These are phyloP conservation scores for Deinandra increscens DNA, from an alignment of 129 eudicot species.

Conservation along the genomic window DNA sequence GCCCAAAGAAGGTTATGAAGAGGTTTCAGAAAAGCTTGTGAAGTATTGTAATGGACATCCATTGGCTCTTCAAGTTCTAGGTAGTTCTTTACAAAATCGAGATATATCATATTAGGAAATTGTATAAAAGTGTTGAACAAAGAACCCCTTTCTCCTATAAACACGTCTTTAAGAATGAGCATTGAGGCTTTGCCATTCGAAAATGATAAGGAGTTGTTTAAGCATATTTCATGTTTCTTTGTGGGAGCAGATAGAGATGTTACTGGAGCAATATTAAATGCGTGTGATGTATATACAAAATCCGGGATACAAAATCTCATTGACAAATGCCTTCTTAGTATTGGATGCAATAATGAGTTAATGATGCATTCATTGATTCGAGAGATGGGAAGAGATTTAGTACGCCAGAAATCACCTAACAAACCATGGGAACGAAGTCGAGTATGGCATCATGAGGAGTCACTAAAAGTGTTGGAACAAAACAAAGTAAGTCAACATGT, in stretches of 20 bases:
- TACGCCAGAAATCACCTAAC: slow-evolving; percentile 23
- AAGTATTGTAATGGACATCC: slow-evolving; percentile 26
- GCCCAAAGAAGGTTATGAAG: slow-evolving; percentile 10
- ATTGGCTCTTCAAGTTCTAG: slow-evolving; percentile 29
- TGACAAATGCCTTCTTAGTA: slow-evolving; percentile 28
- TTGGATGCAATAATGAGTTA: no score
- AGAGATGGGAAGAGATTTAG: no score
- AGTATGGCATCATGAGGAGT: slow-evolving; percentile 31
- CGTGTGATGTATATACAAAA: slow-evolving; percentile 12
- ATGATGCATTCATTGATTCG: slow-evolving; percentile 32
- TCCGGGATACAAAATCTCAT: slow-evolving; percentile 30
- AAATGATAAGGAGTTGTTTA: slow-evolving; percentile 29
- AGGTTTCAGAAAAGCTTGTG: slow-evolving; percentile 11
- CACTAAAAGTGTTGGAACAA: slow-evolving; percentile 27
- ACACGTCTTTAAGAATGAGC: not conserved
- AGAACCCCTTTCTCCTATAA: not conserved
- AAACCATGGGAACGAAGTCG: slow-evolving; percentile 31
- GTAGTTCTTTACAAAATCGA: slow-evolving; percentile 10
- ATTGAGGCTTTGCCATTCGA: no score
- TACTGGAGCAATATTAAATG: slow-evolving; percentile 9
- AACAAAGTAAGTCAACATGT: slow-evolving; percentile 20
- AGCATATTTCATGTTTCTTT: slow-evolving; percentile 37
- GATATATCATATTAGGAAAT: slow-evolving; percentile 23
- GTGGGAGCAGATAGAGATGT: slow-evolving; percentile 7
- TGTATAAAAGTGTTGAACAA: slow-evolving; percentile 7